Conservation (phyloP, 1,284 basidiomycete species). For the Naganishia albida region DNA sequence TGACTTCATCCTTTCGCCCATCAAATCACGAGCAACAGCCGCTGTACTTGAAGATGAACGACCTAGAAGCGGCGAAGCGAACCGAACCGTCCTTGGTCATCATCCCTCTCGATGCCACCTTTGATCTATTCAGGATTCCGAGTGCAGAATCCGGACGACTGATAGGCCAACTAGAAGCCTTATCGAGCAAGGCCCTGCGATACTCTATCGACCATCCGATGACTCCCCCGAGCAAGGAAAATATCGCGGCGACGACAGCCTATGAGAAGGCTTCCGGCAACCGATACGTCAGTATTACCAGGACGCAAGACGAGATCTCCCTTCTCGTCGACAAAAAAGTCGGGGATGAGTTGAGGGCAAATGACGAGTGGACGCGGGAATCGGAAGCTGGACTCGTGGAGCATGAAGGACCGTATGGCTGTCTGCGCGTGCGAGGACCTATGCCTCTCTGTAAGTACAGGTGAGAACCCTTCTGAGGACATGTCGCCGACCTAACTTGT, state of each 20-base stretch:
- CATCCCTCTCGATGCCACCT: constrained; percentile 20
- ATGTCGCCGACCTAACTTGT: neutral
- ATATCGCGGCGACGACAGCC: neutral
- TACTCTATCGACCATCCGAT: constrained; percentile 4
- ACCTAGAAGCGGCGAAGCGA: constrained; percentile 18
- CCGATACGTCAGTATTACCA: constrained; percentile 23
- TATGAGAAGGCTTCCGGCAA: constrained; percentile 19
- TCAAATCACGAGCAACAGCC: too few relatives aligned
- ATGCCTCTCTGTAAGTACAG: constrained; percentile 25
- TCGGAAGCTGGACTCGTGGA: neutral
- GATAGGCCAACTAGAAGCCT: neutral
- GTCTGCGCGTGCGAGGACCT: constrained; percentile 25
- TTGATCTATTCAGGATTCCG: constrained; percentile 11
- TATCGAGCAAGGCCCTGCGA: constrained; percentile 9
- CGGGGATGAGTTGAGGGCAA: neutral
- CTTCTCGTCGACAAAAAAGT: constrained; percentile 7
- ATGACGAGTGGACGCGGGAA: constrained; percentile 4
- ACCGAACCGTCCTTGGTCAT: constrained; percentile 22
- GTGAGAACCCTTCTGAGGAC: neutral
- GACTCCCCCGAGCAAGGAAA: neutral
- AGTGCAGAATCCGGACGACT: neutral
- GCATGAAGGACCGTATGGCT: constrained; percentile 26
- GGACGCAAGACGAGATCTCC: constrained; percentile 14
- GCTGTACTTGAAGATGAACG: neutral
- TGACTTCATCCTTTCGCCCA: too few relatives aligned